phyloP scores from a whole-genome alignment of 2,329 filamentous ascomycete species.

The Blastomyces parvus region DNA sequence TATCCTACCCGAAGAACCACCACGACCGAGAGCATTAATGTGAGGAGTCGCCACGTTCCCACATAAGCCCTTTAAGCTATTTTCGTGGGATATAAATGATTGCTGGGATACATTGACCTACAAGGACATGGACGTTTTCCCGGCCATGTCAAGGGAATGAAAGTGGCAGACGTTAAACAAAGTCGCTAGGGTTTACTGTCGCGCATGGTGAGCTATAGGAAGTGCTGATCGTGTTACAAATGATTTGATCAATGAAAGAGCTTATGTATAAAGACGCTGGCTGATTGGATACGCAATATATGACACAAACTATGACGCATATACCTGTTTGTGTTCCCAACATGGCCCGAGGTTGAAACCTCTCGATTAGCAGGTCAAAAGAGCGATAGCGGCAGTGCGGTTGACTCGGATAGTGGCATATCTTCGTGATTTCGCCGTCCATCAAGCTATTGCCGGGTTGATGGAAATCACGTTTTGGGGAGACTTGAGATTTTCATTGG shows the following conservation, averaged over 20 bases:
- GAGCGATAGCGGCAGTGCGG: not conserved
- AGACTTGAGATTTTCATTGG: not conserved
- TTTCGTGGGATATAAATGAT: not conserved
- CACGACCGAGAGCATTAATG: not conserved
- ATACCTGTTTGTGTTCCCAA: conserved; percentile 1
- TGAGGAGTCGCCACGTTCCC: not conserved
- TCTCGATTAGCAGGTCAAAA: not conserved
- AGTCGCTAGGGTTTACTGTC: not conserved
- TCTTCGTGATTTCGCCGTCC: not conserved
- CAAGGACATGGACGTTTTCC: not conserved
- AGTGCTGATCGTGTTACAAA: not conserved
- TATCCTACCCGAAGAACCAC: not conserved
- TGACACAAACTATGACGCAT: conserved; percentile 4
- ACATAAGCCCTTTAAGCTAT: not conserved
- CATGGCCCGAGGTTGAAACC: not conserved
- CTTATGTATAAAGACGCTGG: not conserved
- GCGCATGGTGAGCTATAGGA: not conserved
- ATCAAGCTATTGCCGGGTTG: not conserved
- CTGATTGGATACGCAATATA: conserved; percentile 3
- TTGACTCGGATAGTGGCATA: conserved; percentile 5
- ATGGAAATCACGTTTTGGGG: not conserved
- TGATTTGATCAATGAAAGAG: not conserved
- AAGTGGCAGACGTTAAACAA: not conserved
- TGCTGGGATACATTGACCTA: not conserved
- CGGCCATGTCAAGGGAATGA: not conserved